Conservation (phyloP, 768 basidiomycete genomes). For the Suillus spraguei region DNA sequence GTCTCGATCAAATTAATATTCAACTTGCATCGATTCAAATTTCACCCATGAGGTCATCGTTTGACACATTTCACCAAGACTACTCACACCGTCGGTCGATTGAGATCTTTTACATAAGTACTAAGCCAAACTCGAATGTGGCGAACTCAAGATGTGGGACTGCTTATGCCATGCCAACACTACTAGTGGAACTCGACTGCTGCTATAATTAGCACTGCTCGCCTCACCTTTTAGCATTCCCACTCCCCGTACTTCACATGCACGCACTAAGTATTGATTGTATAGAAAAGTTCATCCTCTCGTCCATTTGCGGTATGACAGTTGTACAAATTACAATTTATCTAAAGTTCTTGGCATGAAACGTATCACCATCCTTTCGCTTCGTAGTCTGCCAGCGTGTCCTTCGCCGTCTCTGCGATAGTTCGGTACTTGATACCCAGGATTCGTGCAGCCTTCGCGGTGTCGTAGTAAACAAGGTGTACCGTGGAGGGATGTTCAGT, state of each 20-base stretch:
- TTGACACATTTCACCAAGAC: no score
- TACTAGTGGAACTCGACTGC: no score
- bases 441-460: slow-evolving; percentile 40
- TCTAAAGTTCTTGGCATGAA: neutral
- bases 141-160: no score
- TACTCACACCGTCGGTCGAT: no score
- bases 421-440: slow-evolving; percentile 45
- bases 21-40: no score
- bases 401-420: slow-evolving; percentile 42
- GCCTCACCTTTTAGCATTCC: neutral
- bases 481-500: slow-evolving; percentile 26
- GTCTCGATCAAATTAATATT: no score
- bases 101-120: no score
- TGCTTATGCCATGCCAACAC: no score
- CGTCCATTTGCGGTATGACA: neutral
- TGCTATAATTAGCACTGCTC: no score
- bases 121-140: no score
- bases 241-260: neutral
- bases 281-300: neutral
- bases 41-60: no score
- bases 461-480: slow-evolving; percentile 34
- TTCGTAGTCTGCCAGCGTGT: slow-evolving; percentile 45
- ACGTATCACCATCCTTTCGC: slow-evolving; percentile 41
- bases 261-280: neutral
- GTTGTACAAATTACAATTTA: neutral